Percentiles rank a stretch among this genome's conserved stretches.
phyloP scores from a whole-genome alignment of 2,329 filamentous ascomycete genomes.

The Beauveria medogensis region DNA sequence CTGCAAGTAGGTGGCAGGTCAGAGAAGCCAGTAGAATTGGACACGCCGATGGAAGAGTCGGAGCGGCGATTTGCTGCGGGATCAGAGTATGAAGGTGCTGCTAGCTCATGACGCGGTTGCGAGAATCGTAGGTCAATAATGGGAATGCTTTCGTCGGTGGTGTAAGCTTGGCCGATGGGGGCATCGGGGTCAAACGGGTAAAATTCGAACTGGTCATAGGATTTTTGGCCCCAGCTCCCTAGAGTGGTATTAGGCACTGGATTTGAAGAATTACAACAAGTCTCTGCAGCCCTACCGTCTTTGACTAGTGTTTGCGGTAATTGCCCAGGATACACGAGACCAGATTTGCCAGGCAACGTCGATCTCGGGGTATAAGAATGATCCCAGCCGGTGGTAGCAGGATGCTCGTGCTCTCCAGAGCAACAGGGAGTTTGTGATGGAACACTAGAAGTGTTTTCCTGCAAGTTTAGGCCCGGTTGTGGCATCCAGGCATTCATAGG shows the following conservation, averaged over 20 bases:
- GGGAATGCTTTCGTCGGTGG: slow-evolving; percentile 54
- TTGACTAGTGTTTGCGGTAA: slow-evolving; percentile 2
- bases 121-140: slow-evolving; percentile 52
- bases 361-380: slow-evolving; percentile 2
- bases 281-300: neutral
- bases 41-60: slow-evolving; percentile 66
- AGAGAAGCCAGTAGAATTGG: slow-evolving; percentile 55
- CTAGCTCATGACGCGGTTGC: slow-evolving; percentile 36
- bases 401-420: neutral
- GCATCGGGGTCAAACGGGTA: slow-evolving; percentile 49
- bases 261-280: neutral
- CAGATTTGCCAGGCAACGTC: neutral
- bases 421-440: neutral
- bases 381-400: neutral
- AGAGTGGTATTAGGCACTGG: neutral
- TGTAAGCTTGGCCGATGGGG: slow-evolving; percentile 54
- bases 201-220: slow-evolving; percentile 48
- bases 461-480: neutral
- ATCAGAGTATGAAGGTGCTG: slow-evolving; percentile 41
- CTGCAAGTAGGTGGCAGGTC: slow-evolving; percentile 55
- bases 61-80: slow-evolving; percentile 55
- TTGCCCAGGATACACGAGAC: slow-evolving; percentile 1
- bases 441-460: neutral
- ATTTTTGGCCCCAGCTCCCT: slow-evolving; percentile 43
- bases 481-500: slow-evolving; percentile 7